Conservation (phyloP, 2,329 filamentous ascomycete species). For the Pestalotiopsis sp. region DNA sequence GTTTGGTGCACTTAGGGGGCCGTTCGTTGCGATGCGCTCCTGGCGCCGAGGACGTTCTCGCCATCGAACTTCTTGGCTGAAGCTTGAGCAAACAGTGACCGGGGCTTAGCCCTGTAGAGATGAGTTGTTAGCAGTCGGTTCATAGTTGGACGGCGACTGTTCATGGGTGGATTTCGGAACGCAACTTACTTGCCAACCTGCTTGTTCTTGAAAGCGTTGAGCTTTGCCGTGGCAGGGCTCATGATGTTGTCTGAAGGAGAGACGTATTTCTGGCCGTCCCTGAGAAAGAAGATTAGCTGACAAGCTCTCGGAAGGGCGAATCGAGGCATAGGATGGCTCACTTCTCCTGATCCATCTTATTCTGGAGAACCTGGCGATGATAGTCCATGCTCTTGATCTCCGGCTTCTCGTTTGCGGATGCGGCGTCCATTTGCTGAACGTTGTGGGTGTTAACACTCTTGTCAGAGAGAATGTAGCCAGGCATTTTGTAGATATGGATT, state of each 20-base stretch:
- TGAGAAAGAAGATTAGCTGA: conserved; percentile 13
- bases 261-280: conserved; percentile 63
- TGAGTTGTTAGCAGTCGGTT: neutral
- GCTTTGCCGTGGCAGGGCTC: conserved; percentile 83
- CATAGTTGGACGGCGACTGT: neutral
- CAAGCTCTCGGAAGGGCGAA: too few relatives aligned
- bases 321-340: conserved; percentile 39
- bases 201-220: conserved; percentile 79
- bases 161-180: neutral
- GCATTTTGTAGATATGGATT: neutral
- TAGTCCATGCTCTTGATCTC: conserved; percentile 73
- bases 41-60: conserved; percentile 43
- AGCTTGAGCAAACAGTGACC: conserved; percentile 68
- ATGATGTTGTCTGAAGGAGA: conserved; percentile 89
- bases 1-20: conserved; percentile 3
- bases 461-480: conserved; percentile 59
- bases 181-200: conserved; percentile 72
- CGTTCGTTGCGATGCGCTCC: conserved; percentile 19
- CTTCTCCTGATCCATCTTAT: conserved; percentile 70
- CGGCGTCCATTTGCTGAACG: conserved; percentile 24
- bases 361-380: conserved; percentile 74
- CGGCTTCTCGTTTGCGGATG: conserved; percentile 39
- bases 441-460: conserved; percentile 65
- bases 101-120: conserved; percentile 60
- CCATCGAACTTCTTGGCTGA: conserved; percentile 63